Evolutionary conservation across 345 rosid genomes (phyloP).

Genomic region (Ceriops tagal): DNA sequence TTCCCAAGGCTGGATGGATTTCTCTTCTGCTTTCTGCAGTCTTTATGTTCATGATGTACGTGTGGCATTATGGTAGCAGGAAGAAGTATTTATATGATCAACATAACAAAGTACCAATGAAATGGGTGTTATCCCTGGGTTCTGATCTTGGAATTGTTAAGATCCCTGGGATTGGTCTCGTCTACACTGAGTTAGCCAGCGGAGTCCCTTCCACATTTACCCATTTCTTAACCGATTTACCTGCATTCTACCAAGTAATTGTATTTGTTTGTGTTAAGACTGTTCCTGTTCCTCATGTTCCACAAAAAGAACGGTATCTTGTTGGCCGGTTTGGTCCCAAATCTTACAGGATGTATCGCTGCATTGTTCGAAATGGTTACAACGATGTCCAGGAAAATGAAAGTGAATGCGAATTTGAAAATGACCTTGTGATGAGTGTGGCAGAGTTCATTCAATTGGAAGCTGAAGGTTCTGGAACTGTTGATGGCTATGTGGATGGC

Average conservation of each 20-base stretch:
- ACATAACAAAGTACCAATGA: slow-evolving; percentile 80
- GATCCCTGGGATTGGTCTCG: slow-evolving; percentile 89
- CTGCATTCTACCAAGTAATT: slow-evolving; percentile 84
- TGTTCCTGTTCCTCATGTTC: slow-evolving; percentile 79
- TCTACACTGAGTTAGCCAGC: slow-evolving; percentile 72
- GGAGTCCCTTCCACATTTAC: slow-evolving; percentile 82
- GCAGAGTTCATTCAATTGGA: slow-evolving; percentile 93
- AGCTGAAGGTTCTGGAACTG: slow-evolving; percentile 60
- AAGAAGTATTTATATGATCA: slow-evolving; percentile 73
- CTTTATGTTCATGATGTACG: slow-evolving; percentile 49
- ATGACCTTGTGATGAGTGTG: slow-evolving; percentile 77
- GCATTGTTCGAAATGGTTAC: slow-evolving; percentile 84
- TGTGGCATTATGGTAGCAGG: slow-evolving; percentile 83
- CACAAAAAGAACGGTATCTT: slow-evolving; percentile 76
- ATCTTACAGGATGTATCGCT: slow-evolving; percentile 80
- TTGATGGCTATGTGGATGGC: slow-evolving; percentile 56
- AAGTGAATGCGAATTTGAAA: slow-evolving; percentile 67
- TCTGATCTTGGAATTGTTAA: slow-evolving; percentile 84
- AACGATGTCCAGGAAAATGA: slow-evolving; percentile 61
- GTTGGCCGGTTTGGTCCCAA: slow-evolving; percentile 90
- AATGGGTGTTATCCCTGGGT: slow-evolving; percentile 69
- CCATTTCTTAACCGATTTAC: slow-evolving; percentile 77
- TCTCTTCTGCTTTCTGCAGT: slow-evolving; percentile 57
- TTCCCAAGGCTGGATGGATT: slow-evolving; percentile 80
- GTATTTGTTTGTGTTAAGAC: slow-evolving; percentile 84